Percentiles rank a stretch among this genome's conserved stretches.
Evolutionary conservation across 1,284 basidiomycete genomes (phyloP).

Genomic region (Pascua sp.): DNA sequence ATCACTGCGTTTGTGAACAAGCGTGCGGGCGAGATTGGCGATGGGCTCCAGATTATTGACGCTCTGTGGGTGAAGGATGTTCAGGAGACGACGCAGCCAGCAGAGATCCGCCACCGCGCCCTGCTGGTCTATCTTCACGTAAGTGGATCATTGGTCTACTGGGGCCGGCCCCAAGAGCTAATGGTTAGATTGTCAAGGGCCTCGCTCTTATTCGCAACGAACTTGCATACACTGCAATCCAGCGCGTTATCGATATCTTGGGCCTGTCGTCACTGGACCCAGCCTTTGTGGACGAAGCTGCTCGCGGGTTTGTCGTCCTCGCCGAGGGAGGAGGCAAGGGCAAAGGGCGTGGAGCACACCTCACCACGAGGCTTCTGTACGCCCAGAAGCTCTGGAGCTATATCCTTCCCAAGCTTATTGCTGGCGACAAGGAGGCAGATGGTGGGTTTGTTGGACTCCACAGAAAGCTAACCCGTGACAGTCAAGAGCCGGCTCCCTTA

Average conservation of each 20-base stretch:
- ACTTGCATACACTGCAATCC: slow-evolving; percentile 58
- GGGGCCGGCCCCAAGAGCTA: neutral
- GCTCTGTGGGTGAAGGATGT: slow-evolving; percentile 51
- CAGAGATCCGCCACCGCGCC: slow-evolving; percentile 23
- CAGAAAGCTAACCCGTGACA: neutral
- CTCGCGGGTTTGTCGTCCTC: slow-evolving; percentile 66
- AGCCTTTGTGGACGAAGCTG: slow-evolving; percentile 53
- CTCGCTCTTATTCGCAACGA: slow-evolving; percentile 71
- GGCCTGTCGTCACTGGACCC: slow-evolving; percentile 53
- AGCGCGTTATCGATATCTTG: slow-evolving; percentile 67
- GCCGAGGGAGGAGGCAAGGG: slow-evolving; percentile 57
- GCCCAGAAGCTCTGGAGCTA: slow-evolving; percentile 77
- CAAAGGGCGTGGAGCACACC: slow-evolving; percentile 62
- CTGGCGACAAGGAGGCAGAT: slow-evolving; percentile 52
- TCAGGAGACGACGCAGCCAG: slow-evolving; percentile 28
- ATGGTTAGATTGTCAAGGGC: slow-evolving; percentile 66
- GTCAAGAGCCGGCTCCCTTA: slow-evolving; percentile 53
- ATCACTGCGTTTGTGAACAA: slow-evolving; percentile 74
- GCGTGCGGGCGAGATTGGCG: slow-evolving; percentile 56
- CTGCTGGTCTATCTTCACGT: slow-evolving; percentile 30
- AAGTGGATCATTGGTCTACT: slow-evolving; percentile 5
- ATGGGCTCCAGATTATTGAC: slow-evolving; percentile 52
- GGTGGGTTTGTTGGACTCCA: slow-evolving; percentile 8
- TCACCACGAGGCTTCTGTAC: slow-evolving; percentile 69
- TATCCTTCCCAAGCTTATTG: slow-evolving; percentile 70